Evolutionary conservation across 2,329 filamentous ascomycete genomes (phyloP).

Genomic region (Pestalotiopsis sp.): DNA sequence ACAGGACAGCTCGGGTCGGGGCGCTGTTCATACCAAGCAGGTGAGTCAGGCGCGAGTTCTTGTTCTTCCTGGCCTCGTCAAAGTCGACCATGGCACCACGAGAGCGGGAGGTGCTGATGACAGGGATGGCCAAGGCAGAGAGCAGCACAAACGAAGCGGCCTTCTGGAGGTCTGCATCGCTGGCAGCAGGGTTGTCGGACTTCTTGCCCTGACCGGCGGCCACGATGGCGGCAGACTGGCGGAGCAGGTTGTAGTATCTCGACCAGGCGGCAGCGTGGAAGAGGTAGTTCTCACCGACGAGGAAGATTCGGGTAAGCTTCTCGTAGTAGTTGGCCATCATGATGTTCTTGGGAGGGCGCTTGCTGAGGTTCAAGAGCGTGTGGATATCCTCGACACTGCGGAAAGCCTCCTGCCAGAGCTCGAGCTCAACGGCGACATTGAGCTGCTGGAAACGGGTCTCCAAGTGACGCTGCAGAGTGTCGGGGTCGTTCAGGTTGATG

Average conservation of each 20-base stretch:
- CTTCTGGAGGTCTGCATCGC: conserved; percentile 89
- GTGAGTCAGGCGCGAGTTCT: conserved; percentile 96
- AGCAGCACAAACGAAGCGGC: conserved; percentile 94
- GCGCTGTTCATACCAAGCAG: conserved; percentile 90
- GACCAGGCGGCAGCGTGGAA: conserved; percentile 99
- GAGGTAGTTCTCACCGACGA: conserved; percentile 98
- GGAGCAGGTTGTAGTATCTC: conserved; percentile 94
- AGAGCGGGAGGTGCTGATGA: conserved; percentile 97
- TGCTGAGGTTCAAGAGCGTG: conserved; percentile 94
- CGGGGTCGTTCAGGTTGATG: conserved; percentile 97
- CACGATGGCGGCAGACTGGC: conserved; percentile 82
- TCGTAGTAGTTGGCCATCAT: conserved; percentile 99
- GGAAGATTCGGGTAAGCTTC: conserved; percentile 97
- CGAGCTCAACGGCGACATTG: conserved; percentile 95
- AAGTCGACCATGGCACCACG: conserved; percentile 95
- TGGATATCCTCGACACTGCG: conserved; percentile 99
- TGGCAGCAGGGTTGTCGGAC: conserved; percentile 88
- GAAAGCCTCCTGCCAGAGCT: conserved; percentile 99
- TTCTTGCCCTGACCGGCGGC: conserved; percentile 87
- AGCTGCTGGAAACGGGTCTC: conserved; percentile 98
- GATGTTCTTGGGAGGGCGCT: conserved; percentile 95
- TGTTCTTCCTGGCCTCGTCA: conserved; percentile 96
- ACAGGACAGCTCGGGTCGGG: conserved; percentile 85
- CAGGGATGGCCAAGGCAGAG: conserved; percentile 94
- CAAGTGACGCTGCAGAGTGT: conserved; percentile 94